Base-by-base conservation (phyloP, 164 flowering plant species). In the Cinnamomum chago region DNA sequence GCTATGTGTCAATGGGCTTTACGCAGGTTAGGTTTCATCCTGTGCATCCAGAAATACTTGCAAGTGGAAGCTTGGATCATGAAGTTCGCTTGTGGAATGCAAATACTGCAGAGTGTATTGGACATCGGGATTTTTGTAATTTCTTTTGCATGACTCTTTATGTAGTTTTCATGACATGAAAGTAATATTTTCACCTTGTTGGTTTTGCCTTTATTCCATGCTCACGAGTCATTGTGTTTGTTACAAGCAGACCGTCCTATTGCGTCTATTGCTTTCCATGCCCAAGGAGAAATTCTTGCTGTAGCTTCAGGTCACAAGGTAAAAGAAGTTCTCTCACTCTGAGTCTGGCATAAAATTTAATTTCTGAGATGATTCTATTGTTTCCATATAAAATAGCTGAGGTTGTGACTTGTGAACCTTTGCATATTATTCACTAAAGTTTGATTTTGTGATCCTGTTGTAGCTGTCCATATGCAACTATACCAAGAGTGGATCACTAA, bases 231-330 rank as follows among this genome's bases (percentile, higher is more conserved):
- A 20, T 24, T 22, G 14, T 22, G 12, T 12, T 22, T 64, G 24
- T 67, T 28, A 15, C 69, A 67, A 84, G 78, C 86, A 95, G 99
- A 85, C 68, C 97, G 98, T 40, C 99, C 99, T 58, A 95, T 95
- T 79, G 97, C 99, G 68, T 95, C 99, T 20, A 88, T 95, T 76
- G 99, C 99, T 75, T 95, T 95, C 82, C 98, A 95, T 87, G 96
- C 98, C 72, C 86, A 84, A 75, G 99, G 98, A 51, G 97, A 93
- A 51, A 78, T 92, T 73, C 89, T 95, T 75, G 99, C 98, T 68
- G 97, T 95, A 55, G 99, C 99, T 65, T 92, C 98, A 24, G 98
- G 99, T 35, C 98, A 93, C 83, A 95, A 95, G 99, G 99, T 95
- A 64, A 78, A 75, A 66, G 33, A 75, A 66, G 33, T 25, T 50